These are phyloP conservation scores for Stemphylium vesicarium DNA, from an alignment of 2,329 filamentous ascomycete genomes.

Conservation along the genomic window DNA sequence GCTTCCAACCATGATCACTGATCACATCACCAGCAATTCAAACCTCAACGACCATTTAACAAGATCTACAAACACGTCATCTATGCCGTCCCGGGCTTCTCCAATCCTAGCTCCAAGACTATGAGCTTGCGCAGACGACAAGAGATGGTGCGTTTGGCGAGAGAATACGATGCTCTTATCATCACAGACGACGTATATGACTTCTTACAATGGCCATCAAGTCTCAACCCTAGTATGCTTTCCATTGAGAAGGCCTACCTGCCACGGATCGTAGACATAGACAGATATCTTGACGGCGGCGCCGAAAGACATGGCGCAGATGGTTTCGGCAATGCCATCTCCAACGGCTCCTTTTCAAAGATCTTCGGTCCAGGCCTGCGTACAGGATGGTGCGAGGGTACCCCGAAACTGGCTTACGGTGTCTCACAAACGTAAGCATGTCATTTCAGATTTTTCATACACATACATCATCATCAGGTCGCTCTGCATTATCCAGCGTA, in stretches of 20 bases:
- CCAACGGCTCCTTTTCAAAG: slow-evolving; percentile 92
- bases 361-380: slow-evolving; percentile 80
- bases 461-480: not conserved
- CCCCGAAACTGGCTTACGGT: slow-evolving; percentile 64
- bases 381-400: slow-evolving; percentile 87
- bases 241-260: slow-evolving; percentile 55
- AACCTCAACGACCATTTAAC: slow-evolving; percentile 64
- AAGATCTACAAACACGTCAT: slow-evolving; percentile 89
- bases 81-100: slow-evolving; percentile 86
- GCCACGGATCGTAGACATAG: slow-evolving; percentile 80
- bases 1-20: slow-evolving; percentile 8
- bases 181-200: slow-evolving; percentile 95
- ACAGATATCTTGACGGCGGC: slow-evolving; percentile 69
- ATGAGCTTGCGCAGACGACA: slow-evolving; percentile 74
- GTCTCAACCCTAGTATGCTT: slow-evolving; percentile 30
- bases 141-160: slow-evolving; percentile 75
- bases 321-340: slow-evolving; percentile 79
- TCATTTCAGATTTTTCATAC: not conserved
- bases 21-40: slow-evolving; percentile 55
- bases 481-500: not conserved
- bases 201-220: slow-evolving; percentile 77
- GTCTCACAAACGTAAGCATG: slow-evolving; percentile 63
- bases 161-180: slow-evolving; percentile 80
- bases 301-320: slow-evolving; percentile 55
- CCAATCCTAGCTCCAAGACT: slow-evolving; percentile 85